A percentile compares a stretch with the other conserved stretches of the same genome.
Conservation (phyloP, 345 rosid species). For the Fremontodendron californicum region DNA sequence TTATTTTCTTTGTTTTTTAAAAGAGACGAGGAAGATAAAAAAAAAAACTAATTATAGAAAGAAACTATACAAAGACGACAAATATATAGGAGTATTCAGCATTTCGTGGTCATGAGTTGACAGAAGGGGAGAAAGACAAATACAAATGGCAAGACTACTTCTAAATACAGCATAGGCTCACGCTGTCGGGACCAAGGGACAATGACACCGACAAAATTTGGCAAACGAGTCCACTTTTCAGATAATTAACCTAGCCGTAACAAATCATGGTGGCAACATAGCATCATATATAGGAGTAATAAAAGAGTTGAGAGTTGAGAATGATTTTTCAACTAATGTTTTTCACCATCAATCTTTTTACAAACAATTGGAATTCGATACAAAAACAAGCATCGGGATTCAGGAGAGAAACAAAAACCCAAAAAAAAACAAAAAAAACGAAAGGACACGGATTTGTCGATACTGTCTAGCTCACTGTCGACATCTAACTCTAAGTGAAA, state of each 20-base stretch:
- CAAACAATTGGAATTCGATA: not conserved
- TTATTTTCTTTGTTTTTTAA: too few relatives aligned
- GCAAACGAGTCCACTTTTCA: too few relatives aligned
- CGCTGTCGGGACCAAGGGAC: too few relatives aligned
- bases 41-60: not conserved
- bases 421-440: not conserved
- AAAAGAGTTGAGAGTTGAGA: not conserved
- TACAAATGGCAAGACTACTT: too few relatives aligned
- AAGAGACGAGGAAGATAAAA: too few relatives aligned
- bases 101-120: not conserved
- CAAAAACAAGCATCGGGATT: not conserved
- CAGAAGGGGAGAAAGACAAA: not conserved
- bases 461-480: not conserved
- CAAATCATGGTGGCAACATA: too few relatives aligned
- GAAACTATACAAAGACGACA: not conserved
- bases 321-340: not conserved
- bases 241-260: too few relatives aligned
- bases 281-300: too few relatives aligned
- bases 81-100: not conserved
- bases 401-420: not conserved
- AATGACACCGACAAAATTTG: too few relatives aligned
- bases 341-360: not conserved
- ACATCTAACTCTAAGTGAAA: not conserved
- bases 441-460: not conserved
- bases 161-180: too few relatives aligned